Evolutionary conservation across 192 early-diverging fungal genomes (phyloP), one percentile per base, ranked within the genome.

Genomic region (Coemansia sp.): DNA sequence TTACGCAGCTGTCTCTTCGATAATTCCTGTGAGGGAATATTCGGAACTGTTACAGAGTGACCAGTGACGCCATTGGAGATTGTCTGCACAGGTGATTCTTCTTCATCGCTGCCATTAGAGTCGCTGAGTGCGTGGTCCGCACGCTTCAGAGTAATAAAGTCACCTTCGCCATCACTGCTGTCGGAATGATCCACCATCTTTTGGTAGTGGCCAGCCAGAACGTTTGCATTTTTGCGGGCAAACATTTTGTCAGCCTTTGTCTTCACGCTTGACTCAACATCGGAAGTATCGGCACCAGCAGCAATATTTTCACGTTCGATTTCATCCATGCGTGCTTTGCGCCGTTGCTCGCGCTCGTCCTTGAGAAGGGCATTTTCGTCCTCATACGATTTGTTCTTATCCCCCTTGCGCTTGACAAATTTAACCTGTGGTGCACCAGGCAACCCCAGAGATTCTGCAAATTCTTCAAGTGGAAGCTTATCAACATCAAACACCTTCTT

Each of bases 171-270:
- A 51, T 86, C 84, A 55, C 83, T 84, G 31, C 56, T 64, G 38
- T 85, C 85, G 31, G 54, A 49, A 12, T 84, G 84, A 28, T 92
- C 94, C 1, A 92, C 86, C 24, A 98, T 76, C 61, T 88, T 91
- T 64, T 82, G 83, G 82, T 97, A 99, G 79, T 98, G 95, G 24
- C 92, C 90, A 1, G 95, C 90, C 57, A 99, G 69, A 31, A 96
- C 88, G 49, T 86, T 88, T 54, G 89, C 87, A 84, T 99, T 99
- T 81, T 93, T 93, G 65, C 92, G 87, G 7, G 83, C 84, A 82
- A 99, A 95, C 93, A 97, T 89, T 67, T 90, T 90, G 57, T 97
- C 96, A 7, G 95, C 85, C 38, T 91, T 93, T 18, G 93, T 96
- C 60, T 84, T 87, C 49, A 64, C 66, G 60, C 61, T 65, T 5